Evolutionary conservation across 352 stramenopile species (phyloP).

Genomic region (Phytophthora agathidicida): DNA sequence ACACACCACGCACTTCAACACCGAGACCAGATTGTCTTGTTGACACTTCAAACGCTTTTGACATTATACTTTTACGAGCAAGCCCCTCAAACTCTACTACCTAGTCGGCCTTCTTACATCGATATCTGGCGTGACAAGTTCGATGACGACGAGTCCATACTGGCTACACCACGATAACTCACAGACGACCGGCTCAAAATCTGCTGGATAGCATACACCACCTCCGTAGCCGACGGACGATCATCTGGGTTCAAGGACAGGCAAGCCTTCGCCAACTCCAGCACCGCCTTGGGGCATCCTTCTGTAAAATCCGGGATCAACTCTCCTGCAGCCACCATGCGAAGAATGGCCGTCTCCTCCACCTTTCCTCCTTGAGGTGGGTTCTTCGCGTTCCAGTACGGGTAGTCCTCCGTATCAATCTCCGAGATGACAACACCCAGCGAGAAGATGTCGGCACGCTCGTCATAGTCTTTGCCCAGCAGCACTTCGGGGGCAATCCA

Average conservation of each 20-base stretch:
- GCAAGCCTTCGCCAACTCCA: constrained; percentile 57
- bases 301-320: constrained; percentile 62
- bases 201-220: constrained; percentile 68
- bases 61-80: constrained; percentile 23
- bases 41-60: constrained; percentile 24
- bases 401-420: constrained; percentile 67
- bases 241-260: constrained; percentile 59
- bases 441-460: constrained; percentile 64
- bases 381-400: constrained; percentile 69
- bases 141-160: constrained; percentile 30
- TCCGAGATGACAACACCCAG: constrained; percentile 57
- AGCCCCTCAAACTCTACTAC: constrained; percentile 21
- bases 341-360: constrained; percentile 62
- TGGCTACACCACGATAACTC: constrained; percentile 8
- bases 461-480: constrained; percentile 59
- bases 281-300: constrained; percentile 45
- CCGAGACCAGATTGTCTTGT: constrained; percentile 12
- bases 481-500: constrained; percentile 78
- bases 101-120: constrained; percentile 12
- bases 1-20: constrained; percentile 13
- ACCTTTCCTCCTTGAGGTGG: constrained; percentile 46
- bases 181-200: constrained; percentile 33
- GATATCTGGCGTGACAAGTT: constrained; percentile 25
- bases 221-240: constrained; percentile 60
- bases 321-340: constrained; percentile 65